Evolutionary conservation across 805 yeast genomes (phyloP).

Genomic region (Cyberlindnera galapagoensis): DNA sequence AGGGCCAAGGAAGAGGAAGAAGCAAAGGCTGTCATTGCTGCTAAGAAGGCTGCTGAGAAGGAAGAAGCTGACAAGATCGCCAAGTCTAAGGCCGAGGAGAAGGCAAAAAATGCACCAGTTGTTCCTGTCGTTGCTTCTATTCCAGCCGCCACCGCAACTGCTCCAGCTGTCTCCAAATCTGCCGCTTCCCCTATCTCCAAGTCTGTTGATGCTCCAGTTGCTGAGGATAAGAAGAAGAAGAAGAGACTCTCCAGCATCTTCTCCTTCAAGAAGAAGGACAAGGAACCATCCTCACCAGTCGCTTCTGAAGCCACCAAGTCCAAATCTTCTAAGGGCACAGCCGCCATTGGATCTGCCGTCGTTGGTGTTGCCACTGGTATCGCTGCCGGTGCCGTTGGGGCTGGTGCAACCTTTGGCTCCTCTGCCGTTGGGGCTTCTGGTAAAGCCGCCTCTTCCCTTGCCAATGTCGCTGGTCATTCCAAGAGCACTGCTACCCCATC

Average conservation of each 20-base stretch:
- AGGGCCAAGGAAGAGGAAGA: constrained; percentile 2
- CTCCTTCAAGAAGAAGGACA: constrained; percentile 12
- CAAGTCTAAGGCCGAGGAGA: constrained; percentile 6
- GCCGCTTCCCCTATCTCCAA: neutral
- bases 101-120: constrained; percentile 7
- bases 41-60: constrained; percentile 3
- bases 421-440: constrained; percentile 5
- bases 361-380: constrained; percentile 9
- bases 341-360: constrained; percentile 5
- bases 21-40: constrained; percentile 4
- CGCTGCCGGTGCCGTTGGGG: constrained; percentile 10
- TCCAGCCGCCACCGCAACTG: neutral
- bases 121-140: constrained; percentile 9
- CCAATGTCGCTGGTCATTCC: constrained; percentile 2
- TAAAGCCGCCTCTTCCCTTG: constrained; percentile 6
- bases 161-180: constrained; percentile 2
- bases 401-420: constrained; percentile 5
- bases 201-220: neutral
- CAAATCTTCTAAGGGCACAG: constrained; percentile 1
- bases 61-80: constrained; percentile 5
- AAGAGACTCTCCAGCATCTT: constrained; percentile 16
- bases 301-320: constrained; percentile 5
- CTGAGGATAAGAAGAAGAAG: constrained; percentile 9
- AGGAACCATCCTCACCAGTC: constrained; percentile 1
- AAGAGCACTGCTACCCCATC: constrained; percentile 3